Percentiles rank a stretch among this genome's conserved stretches.
These are phyloP conservation scores for Pyrus hybrid DNA, from an alignment of 331 rosid genomes.

Conservation along the genomic window DNA sequence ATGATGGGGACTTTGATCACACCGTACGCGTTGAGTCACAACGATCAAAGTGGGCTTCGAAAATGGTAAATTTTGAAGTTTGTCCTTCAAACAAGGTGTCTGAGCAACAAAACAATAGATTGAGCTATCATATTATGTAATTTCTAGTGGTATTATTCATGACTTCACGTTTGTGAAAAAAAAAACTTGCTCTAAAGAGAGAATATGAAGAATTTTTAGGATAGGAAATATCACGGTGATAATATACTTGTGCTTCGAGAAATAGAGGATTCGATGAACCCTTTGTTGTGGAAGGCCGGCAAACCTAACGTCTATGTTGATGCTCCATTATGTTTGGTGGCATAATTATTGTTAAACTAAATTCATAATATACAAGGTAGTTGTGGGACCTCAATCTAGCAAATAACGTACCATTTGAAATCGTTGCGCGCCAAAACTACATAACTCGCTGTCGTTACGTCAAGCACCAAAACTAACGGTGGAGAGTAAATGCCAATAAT, in stretches of 20 bases:
- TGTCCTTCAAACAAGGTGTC: too few species aligned
- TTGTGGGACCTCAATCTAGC: conserved; percentile 3
- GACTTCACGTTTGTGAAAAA: too few species aligned
- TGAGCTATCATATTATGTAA: too few species aligned
- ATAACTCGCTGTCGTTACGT: conserved; percentile 1
- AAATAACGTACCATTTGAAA: conserved; percentile 17
- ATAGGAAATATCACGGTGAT: too few species aligned
- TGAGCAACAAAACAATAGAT: too few species aligned
- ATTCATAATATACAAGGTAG: not conserved
- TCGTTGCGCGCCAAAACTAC: conserved; percentile 26
- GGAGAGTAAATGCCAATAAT: not conserved
- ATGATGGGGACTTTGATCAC: not conserved
- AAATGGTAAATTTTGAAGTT: too few species aligned
- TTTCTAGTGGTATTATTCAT: too few species aligned
- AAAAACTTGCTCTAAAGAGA: too few species aligned
- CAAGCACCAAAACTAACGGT: conserved; percentile 13
- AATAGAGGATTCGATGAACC: not conserved
- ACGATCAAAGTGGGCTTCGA: not conserved
- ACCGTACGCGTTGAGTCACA: conserved; percentile 13
- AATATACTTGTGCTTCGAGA: not conserved
- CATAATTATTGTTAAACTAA: not conserved
- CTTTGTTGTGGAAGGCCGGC: conserved; percentile 13
- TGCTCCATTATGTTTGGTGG: not conserved
- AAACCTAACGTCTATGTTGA: not conserved
- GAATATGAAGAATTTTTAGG: too few species aligned